Base-by-base conservation (phyloP, 345 rosid genomes). In the Populus euphratica region DNA sequence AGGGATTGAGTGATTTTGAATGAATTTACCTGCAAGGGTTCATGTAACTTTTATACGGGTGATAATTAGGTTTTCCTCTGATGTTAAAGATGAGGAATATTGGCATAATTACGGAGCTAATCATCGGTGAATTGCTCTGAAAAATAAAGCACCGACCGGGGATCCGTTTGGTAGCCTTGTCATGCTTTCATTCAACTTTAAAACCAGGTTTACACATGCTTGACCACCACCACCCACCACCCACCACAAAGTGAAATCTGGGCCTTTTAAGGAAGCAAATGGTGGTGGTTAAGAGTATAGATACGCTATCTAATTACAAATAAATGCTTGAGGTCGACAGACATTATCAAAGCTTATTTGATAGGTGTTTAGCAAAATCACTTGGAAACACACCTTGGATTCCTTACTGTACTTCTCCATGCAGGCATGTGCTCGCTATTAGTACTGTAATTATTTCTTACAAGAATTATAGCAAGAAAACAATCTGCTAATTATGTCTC, bases 351-450 rank as follows among this genome's bases (percentile, higher is more conserved):
- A 73, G 68, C 85, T 76, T 79, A 78, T 73, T 81, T 78, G 79
- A 84, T 76, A 49, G 38, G 38, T 63, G 54, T 81, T 74, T 36
- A 50, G 65, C 73, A 80, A 76, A 70, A 25, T 50, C 23, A 13
- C 16, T 10, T 78, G 54, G 64, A 56, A 35, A 21, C 39, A 41
- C 68, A 56, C 85, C 54, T 84, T 67, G 86, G 84, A 84, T 87
- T 72, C 81, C 79, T 38, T 21, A 8, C 12, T 63, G n/a, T 12
- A 25, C 68, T 83, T 73, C 81, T 76, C 75, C 83, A 81, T 75
- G 81, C 86, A 82, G 66, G 83, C 90, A 88, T 86, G 91, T 86
- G 88, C 75, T 49, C 21, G 84, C 83, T 83, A 84, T 84, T 83
- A 86, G 79, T 73, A 66, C 69, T n/a, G 72, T 73, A 85, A 88